Evolutionary conservation across 2,329 filamentous ascomycete genomes (phyloP).

Genomic region (Calycina herbarum): DNA sequence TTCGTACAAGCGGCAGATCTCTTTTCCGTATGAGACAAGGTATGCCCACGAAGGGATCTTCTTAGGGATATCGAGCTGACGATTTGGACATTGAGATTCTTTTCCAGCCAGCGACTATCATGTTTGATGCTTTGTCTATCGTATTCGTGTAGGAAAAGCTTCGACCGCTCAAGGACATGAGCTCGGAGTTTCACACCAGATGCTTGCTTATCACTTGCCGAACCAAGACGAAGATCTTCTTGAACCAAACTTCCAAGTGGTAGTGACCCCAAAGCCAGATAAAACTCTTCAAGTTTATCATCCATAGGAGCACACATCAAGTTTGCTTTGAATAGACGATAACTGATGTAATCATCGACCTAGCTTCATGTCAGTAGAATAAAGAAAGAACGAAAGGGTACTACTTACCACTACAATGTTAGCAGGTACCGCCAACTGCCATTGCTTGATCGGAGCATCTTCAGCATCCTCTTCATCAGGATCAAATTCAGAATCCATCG

Average conservation of each 20-base stretch:
- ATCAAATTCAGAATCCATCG: conserved; percentile 22
- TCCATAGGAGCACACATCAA: conserved; percentile 89
- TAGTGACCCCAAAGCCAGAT: conserved; percentile 75
- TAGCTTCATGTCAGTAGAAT: conserved; percentile 17
- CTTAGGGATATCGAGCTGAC: conserved; percentile 78
- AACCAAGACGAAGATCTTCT: conserved; percentile 67
- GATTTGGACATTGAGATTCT: conserved; percentile 74
- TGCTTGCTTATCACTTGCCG: conserved; percentile 64
- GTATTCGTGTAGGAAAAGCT: conserved; percentile 83
- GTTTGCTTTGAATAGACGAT: conserved; percentile 81
- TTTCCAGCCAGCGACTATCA: conserved; percentile 87
- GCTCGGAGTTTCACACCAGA: conserved; percentile 70
- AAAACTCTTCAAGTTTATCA: conserved; percentile 81
- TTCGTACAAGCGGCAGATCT: conserved; percentile 70
- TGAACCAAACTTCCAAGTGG: conserved; percentile 76
- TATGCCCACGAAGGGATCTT: conserved; percentile 70
- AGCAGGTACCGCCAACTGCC: conserved; percentile 69
- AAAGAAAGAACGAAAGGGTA: neutral
- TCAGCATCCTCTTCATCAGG: conserved; percentile 49
- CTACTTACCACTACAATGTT: conserved; percentile 64
- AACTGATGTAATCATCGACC: conserved; percentile 84
- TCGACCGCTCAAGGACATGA: conserved; percentile 82
- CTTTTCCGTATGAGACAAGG: conserved; percentile 70
- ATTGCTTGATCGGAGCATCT: conserved; percentile 48
- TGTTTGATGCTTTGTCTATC: conserved; percentile 74